A percentile compares a stretch with the other conserved stretches of the same genome.
Conservation (phyloP, 192 early-diverging fungal genomes). For the Gamsiella multidivaricata region DNA sequence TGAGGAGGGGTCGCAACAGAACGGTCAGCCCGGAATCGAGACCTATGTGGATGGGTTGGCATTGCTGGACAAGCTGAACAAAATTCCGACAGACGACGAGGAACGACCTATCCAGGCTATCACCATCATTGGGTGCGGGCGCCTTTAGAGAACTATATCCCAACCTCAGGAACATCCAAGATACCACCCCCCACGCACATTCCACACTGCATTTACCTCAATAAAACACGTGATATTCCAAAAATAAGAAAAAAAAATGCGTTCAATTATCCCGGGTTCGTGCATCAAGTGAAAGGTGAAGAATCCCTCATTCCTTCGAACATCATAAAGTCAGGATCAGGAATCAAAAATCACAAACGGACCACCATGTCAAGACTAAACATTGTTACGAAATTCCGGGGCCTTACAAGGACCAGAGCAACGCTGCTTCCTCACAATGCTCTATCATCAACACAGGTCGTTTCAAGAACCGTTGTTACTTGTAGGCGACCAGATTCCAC, state of each 20-base stretch:
- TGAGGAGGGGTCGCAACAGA: not conserved
- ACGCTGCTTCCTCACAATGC: no score
- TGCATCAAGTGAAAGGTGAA: no score
- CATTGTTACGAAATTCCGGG: no score
- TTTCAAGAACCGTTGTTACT: no score
- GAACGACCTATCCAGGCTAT: slow-evolving; percentile 43
- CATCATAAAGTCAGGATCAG: no score
- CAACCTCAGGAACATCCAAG: not conserved
- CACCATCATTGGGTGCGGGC: slow-evolving; percentile 45
- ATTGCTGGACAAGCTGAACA: slow-evolving; percentile 49
- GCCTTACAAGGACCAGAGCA: not conserved
- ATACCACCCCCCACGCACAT: not conserved
- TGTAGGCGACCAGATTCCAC: no score
- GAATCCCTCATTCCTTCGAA: no score
- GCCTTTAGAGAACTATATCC: slow-evolving; percentile 8
- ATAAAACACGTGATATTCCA: slow-evolving; percentile 1
- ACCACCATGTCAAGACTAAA: no score
- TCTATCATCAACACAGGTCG: no score
- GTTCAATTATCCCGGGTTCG: no score
- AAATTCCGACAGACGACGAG: slow-evolving; percentile 40
- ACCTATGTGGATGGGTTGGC: slow-evolving; percentile 28
- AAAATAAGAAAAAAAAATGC: no score
- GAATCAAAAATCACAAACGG: no score
- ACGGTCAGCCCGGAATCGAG: not conserved
- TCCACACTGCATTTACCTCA: not conserved